Conservation (phyloP, 495 filamentous ascomycete species). For the Neurospora sp. region DNA sequence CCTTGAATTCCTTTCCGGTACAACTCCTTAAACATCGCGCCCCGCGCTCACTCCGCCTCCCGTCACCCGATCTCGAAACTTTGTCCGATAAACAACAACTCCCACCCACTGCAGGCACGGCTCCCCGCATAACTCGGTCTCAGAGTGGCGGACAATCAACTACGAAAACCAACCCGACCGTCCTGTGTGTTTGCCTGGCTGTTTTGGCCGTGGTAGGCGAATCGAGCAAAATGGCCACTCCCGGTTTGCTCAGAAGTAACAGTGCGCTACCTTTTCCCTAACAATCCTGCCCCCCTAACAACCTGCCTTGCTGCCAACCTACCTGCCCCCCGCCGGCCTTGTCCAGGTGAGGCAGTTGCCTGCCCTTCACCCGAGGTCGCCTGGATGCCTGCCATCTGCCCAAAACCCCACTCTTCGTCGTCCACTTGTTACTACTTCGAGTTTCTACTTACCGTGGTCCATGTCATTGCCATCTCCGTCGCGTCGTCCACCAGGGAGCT, state of each 20-base stretch:
- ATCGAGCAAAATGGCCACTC: not conserved
- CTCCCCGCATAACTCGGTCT: not conserved
- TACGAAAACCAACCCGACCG: not conserved
- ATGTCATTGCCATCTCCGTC: conserved; percentile 3
- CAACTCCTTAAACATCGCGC: not conserved
- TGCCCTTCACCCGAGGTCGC: not conserved
- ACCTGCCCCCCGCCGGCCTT: not conserved
- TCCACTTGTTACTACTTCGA: not conserved
- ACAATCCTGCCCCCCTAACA: not conserved
- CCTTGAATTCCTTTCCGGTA: not conserved
- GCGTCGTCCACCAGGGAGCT: conserved; percentile 2
- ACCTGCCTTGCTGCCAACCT: not conserved
- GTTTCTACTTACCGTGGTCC: not conserved
- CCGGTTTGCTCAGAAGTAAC: not conserved
- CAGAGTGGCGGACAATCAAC: not conserved
- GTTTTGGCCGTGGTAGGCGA: not conserved
- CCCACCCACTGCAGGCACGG: not conserved
- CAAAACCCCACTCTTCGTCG: not conserved
- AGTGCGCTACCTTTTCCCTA: not conserved
- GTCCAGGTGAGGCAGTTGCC: not conserved
- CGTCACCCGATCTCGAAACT: not conserved
- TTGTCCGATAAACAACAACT: not conserved
- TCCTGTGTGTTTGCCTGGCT: not conserved
- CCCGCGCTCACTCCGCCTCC: not conserved
- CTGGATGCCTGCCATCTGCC: not conserved